Evolutionary conservation across 73 alveolate genomes (phyloP).

Genomic region (Tetrahymena thermophila): DNA sequence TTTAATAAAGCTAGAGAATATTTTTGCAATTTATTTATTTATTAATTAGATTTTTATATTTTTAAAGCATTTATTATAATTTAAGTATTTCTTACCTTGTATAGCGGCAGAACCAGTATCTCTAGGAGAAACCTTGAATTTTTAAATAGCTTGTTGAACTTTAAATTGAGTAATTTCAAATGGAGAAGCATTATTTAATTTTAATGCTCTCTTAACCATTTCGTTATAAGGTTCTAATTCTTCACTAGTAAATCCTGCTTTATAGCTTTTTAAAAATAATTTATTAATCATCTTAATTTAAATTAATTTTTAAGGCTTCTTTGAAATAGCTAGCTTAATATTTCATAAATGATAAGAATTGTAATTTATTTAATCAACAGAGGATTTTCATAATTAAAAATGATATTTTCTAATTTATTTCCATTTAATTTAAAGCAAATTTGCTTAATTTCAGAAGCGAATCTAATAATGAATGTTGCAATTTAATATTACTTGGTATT

Average conservation of each 20-base stretch:
- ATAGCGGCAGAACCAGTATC: conserved; percentile 2
- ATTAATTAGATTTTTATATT: background rate
- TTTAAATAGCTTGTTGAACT: background rate
- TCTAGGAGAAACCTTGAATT: background rate
- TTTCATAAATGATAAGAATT: no score
- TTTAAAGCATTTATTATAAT: background rate
- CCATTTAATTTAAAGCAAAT: background rate
- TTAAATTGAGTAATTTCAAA: background rate
- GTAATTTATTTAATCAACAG: no score
- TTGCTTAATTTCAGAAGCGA: background rate
- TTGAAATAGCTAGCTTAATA: background rate
- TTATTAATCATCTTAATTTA: background rate
- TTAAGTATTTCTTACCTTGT: background rate
- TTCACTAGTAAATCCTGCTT: background rate
- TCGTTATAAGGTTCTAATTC: background rate
- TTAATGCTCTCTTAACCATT: background rate
- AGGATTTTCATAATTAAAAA: no score
- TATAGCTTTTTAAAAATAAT: background rate
- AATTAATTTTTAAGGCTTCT: background rate
- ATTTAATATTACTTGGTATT: background rate
- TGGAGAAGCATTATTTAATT: background rate
- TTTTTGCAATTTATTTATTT: background rate
- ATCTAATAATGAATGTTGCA: background rate
- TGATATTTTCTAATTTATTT: no score
- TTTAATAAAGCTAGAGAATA: no score